These are phyloP conservation scores for Xanthoceras sorbifolium DNA, from an alignment of 345 rosid genomes.

Conservation along the genomic window DNA sequence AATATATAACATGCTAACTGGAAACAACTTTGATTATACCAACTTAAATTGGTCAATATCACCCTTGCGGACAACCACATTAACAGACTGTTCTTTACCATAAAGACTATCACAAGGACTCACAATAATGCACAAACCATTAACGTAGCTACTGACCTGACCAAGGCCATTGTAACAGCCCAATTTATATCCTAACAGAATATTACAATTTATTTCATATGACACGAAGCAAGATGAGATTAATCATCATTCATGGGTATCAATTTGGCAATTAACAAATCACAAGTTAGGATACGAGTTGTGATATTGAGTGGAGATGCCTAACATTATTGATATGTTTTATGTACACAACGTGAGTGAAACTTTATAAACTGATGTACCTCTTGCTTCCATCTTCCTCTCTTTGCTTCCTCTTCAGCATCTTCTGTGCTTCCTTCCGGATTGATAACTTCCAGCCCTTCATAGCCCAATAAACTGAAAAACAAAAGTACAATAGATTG, in stretches of 20 bases:
- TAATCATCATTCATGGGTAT: not conserved
- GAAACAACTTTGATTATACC: not conserved
- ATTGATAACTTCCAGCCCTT: conserved; percentile 91
- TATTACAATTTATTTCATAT: no score
- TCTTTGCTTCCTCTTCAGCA: conserved; percentile 90
- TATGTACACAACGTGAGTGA: not conserved
- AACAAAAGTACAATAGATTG: conserved; percentile 6
- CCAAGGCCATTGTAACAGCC: no score
- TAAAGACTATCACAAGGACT: not conserved
- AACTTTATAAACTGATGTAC: conserved; percentile 28
- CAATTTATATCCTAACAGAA: no score
- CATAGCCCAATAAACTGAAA: conserved; percentile 70
- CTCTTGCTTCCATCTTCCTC: conserved; percentile 97
- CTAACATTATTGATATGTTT: no score
- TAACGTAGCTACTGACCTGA: not conserved
- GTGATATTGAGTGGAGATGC: no score
- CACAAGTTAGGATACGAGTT: not conserved
- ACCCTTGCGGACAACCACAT: not conserved
- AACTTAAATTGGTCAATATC: not conserved
- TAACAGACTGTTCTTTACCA: not conserved
- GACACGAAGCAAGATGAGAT: not conserved
- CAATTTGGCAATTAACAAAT: not conserved
- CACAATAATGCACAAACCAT: not conserved
- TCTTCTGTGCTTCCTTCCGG: conserved; percentile 98
- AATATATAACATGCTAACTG: not conserved